These are phyloP conservation scores for Petasospora rhodanensis DNA, from an alignment of 1,139 yeast genomes.

Conservation along the genomic window DNA sequence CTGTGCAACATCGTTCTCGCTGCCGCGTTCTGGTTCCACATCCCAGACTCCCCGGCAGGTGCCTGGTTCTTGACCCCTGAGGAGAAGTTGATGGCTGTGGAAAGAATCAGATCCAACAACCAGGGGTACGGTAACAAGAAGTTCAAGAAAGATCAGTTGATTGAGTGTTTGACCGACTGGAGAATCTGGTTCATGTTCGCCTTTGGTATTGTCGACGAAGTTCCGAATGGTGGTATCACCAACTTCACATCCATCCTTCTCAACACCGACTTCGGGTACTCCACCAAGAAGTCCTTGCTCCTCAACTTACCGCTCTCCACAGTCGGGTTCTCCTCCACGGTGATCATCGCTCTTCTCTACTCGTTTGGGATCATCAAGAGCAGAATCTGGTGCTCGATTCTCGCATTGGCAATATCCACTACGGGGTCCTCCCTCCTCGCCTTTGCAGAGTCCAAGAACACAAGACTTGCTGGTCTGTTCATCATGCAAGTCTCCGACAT, in stretches of 20 bases:
- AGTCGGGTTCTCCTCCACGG: constrained; percentile 29
- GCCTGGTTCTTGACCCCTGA: constrained; percentile 48
- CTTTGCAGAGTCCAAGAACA: constrained; percentile 33
- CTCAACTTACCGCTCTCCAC: constrained; percentile 37
- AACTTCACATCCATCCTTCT: constrained; percentile 40
- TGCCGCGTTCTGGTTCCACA: constrained; percentile 32
- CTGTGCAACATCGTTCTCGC: constrained; percentile 44
- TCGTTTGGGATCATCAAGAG: constrained; percentile 38
- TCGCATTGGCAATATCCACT: constrained; percentile 35
- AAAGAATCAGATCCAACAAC: constrained; percentile 44
- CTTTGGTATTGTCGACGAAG: constrained; percentile 37
- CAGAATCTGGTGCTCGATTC: constrained; percentile 33
- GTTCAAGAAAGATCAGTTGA: constrained; percentile 45
- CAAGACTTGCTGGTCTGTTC: constrained; percentile 42
- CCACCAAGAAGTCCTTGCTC: constrained; percentile 32
- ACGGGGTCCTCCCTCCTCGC: constrained; percentile 46
- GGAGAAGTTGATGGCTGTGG: constrained; percentile 47
- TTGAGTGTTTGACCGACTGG: constrained; percentile 38
- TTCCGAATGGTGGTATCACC: constrained; percentile 51
- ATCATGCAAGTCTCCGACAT: constrained; percentile 31
- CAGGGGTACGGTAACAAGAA: constrained; percentile 56
- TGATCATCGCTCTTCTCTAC: constrained; percentile 31
- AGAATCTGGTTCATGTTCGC: constrained; percentile 45
- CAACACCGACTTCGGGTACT: constrained; percentile 34
- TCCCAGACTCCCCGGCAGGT: constrained; percentile 41